Evolutionary conservation across 2,329 filamentous ascomycete genomes (phyloP).

Genomic region (Metarhizium guizhouense): DNA sequence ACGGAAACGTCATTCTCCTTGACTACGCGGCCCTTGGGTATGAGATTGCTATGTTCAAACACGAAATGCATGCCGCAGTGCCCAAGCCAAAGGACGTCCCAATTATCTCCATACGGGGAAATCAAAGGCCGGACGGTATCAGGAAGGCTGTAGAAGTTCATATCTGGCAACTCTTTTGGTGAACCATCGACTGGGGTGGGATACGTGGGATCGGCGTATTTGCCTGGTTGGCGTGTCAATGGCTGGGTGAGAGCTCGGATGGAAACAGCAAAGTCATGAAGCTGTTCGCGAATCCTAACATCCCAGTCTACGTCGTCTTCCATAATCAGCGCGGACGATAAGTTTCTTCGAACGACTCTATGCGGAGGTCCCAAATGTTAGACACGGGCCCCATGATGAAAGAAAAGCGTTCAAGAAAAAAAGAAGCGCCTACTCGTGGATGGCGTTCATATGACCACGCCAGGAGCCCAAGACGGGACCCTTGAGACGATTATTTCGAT

Average conservation of each 20-base stretch:
- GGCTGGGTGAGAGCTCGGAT: constrained; percentile 26
- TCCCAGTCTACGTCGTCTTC: constrained; percentile 54
- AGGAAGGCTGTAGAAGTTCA: constrained; percentile 14
- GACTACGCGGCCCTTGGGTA: constrained; percentile 22
- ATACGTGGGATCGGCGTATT: constrained; percentile 17
- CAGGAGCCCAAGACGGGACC: constrained; percentile 24
- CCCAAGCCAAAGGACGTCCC: constrained; percentile 44
- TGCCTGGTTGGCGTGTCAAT: constrained; percentile 2
- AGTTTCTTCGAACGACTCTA: constrained; percentile 33
- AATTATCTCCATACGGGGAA: constrained; percentile 40
- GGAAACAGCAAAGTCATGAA: constrained; percentile 31
- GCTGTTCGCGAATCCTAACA: constrained; percentile 37
- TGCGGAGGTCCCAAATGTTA: not conserved
- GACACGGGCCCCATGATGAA: not conserved
- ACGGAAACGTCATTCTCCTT: constrained; percentile 26
- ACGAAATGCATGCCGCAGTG: constrained; percentile 33
- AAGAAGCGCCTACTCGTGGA: constrained; percentile 17
- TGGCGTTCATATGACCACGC: constrained; percentile 30
- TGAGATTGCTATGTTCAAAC: constrained; percentile 3
- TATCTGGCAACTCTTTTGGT: constrained; percentile 6
- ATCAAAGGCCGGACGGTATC: constrained; percentile 8
- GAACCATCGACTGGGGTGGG: constrained; percentile 7
- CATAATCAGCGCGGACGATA: constrained; percentile 40
- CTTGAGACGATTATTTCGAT: constrained; percentile 17
- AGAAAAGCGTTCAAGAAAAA: not conserved